These are phyloP conservation scores for Ophiosphaerella korrae DNA, from an alignment of 2,329 filamentous ascomycete species.

Conservation along the genomic window DNA sequence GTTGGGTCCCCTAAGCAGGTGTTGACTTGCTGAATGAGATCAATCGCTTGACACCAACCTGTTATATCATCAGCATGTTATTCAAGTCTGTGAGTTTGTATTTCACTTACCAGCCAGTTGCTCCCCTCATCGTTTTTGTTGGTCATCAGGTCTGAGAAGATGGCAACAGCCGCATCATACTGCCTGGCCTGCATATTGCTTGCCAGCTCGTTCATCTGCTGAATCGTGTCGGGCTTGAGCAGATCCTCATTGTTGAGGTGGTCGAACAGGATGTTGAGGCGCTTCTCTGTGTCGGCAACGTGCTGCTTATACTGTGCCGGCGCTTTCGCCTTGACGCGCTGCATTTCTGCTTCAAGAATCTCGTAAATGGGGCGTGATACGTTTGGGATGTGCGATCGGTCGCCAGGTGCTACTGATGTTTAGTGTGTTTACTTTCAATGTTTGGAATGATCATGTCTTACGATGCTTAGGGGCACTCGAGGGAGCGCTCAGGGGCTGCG, in stretches of 20 bases:
- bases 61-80: slow-evolving; percentile 6
- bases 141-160: slow-evolving; percentile 55
- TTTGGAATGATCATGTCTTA: slow-evolving; percentile 47
- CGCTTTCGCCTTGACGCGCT: slow-evolving; percentile 83
- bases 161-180: slow-evolving; percentile 51
- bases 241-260: slow-evolving; percentile 96
- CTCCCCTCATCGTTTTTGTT: slow-evolving; percentile 56
- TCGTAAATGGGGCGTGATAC: slow-evolving; percentile 79
- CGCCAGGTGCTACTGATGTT: slow-evolving; percentile 64
- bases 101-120: slow-evolving; percentile 56
- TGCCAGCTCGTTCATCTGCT: slow-evolving; percentile 65
- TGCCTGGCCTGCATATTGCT: slow-evolving; percentile 48
- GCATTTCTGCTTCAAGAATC: slow-evolving; percentile 81
- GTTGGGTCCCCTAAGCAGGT: slow-evolving; percentile 8
- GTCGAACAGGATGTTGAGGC: slow-evolving; percentile 91
- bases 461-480: slow-evolving; percentile 71
- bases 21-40: slow-evolving; percentile 47
- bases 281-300: slow-evolving; percentile 92
- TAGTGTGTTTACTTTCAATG: neutral
- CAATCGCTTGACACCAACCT: slow-evolving; percentile 47
- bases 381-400: slow-evolving; percentile 85
- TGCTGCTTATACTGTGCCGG: slow-evolving; percentile 86
- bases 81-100: neutral
- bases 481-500: slow-evolving; percentile 50
- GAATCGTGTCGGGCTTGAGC: slow-evolving; percentile 77